Evolutionary conservation across 1,139 yeast genomes (phyloP).

Genomic region (Kodamaea sp.): DNA sequence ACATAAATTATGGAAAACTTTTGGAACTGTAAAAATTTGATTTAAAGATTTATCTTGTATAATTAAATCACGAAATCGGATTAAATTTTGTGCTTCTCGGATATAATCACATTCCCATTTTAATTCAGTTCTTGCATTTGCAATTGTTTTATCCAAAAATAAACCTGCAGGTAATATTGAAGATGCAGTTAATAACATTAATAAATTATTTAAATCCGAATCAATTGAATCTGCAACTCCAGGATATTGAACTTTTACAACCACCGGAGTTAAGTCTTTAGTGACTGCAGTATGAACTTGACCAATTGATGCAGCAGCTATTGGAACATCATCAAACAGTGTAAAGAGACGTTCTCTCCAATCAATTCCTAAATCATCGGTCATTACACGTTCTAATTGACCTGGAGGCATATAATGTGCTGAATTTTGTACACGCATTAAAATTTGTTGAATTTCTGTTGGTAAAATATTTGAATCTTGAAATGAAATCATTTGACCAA

Average conservation of each 20-base stretch:
- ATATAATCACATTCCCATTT: slow-evolving; percentile 97
- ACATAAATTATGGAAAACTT: slow-evolving; percentile 71
- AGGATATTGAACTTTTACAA: slow-evolving; percentile 96
- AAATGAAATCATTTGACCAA: slow-evolving; percentile 93
- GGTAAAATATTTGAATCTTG: slow-evolving; percentile 88
- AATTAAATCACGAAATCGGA: slow-evolving; percentile 59
- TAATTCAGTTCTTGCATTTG: slow-evolving; percentile 86
- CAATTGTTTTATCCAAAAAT: slow-evolving; percentile 86
- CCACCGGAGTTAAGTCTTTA: slow-evolving; percentile 62
- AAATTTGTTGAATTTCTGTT: slow-evolving; percentile 73
- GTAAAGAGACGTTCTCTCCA: slow-evolving; percentile 74
- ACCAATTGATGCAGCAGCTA: slow-evolving; percentile 97
- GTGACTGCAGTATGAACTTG: slow-evolving; percentile 89
- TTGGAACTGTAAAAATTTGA: slow-evolving; percentile 73
- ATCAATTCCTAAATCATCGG: slow-evolving; percentile 64
- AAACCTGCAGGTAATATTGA: slow-evolving; percentile 86
- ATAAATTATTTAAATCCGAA: slow-evolving; percentile 82
- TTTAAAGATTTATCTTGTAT: slow-evolving; percentile 42
- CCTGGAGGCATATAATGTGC: slow-evolving; percentile 97
- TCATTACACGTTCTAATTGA: slow-evolving; percentile 77
- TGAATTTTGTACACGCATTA: slow-evolving; percentile 82
- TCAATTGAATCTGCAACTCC: slow-evolving; percentile 96
- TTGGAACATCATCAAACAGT: slow-evolving; percentile 80
- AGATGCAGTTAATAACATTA: slow-evolving; percentile 81
- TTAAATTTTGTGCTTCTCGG: slow-evolving; percentile 81